These are phyloP conservation scores for Hysterangium stoloniferum DNA, from an alignment of 768 basidiomycete genomes.

Conservation along the genomic window DNA sequence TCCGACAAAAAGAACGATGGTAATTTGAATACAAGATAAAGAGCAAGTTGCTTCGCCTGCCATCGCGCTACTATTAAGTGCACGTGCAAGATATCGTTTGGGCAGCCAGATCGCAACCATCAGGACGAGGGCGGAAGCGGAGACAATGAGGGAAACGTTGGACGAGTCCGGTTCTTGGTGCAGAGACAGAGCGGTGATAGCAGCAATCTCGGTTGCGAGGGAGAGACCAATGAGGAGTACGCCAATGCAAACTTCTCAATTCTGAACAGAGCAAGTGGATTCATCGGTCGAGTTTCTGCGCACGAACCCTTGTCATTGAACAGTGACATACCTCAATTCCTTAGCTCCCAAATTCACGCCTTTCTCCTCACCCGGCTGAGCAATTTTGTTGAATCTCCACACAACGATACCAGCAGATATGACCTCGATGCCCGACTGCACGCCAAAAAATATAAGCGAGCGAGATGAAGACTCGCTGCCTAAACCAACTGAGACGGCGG, in stretches of 20 bases:
- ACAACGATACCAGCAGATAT: constrained; percentile 36
- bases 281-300: too few relatives aligned
- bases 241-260: constrained; percentile 35
- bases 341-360: constrained; percentile 7
- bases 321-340: constrained; percentile 21
- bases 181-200: constrained; percentile 27
- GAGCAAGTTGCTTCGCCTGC: constrained; percentile 38
- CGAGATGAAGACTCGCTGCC: constrained; percentile 37
- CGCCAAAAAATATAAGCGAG: constrained; percentile 40
- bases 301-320: too few relatives aligned
- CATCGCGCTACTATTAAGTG: constrained; percentile 38
- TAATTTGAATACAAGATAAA: constrained; percentile 37
- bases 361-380: constrained; percentile 28
- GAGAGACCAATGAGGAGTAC: constrained; percentile 29
- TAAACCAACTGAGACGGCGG: constrained; percentile 36
- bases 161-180: constrained; percentile 32
- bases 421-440: constrained; percentile 42
- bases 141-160: constrained; percentile 35
- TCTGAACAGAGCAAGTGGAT: too few relatives aligned
- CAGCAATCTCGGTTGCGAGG: constrained; percentile 30
- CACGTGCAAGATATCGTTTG: constrained; percentile 37
- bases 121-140: constrained; percentile 31
- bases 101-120: constrained; percentile 36
- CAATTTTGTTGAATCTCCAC: constrained; percentile 34
- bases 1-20: constrained; percentile 35